Percentiles rank a stretch among this genome's conserved stretches.
phyloP scores from a whole-genome alignment of 2,329 filamentous ascomycete species.

The Penicillium sp. region DNA sequence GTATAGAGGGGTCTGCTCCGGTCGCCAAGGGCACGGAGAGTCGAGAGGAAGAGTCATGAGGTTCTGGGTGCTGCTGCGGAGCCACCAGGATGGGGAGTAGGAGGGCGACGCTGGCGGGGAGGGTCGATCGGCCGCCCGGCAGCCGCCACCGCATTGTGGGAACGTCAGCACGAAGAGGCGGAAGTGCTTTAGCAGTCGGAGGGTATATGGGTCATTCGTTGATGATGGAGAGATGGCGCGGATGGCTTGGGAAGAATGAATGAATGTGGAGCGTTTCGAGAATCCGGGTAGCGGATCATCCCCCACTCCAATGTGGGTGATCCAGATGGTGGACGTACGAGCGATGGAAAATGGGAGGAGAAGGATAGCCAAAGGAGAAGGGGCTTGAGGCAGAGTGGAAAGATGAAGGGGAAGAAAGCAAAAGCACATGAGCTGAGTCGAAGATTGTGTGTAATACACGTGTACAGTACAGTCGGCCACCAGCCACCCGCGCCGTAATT shows the following conservation, averaged over 20 bases:
- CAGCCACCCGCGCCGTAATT: not conserved
- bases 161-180: conserved; percentile 35
- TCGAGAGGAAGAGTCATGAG: conserved; percentile 28
- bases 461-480: conserved; percentile 12
- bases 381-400: not conserved
- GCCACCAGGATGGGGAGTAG: conserved; percentile 61
- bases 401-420: conserved; percentile 1
- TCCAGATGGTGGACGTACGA: not conserved
- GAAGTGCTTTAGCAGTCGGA: not conserved
- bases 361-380: not conserved
- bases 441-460: conserved; percentile 19
- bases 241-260: conserved; percentile 2
- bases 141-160: conserved; percentile 64
- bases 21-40: conserved; percentile 30
- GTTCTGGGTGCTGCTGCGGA: conserved; percentile 60
- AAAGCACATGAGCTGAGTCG: not conserved
- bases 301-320: conserved; percentile 13
- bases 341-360: not conserved
- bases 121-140: conserved; percentile 56
- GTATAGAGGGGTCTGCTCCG: conserved; percentile 15
- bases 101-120: conserved; percentile 57
- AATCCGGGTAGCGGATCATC: conserved; percentile 24
- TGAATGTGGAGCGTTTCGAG: conserved; percentile 20
- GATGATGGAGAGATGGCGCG: conserved; percentile 1
- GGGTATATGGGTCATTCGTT: conserved; percentile 7